Percentiles rank a stretch among this genome's conserved stretches.
phyloP scores from a whole-genome alignment of 2,329 filamentous ascomycete genomes.

The Fusarium sp. region DNA sequence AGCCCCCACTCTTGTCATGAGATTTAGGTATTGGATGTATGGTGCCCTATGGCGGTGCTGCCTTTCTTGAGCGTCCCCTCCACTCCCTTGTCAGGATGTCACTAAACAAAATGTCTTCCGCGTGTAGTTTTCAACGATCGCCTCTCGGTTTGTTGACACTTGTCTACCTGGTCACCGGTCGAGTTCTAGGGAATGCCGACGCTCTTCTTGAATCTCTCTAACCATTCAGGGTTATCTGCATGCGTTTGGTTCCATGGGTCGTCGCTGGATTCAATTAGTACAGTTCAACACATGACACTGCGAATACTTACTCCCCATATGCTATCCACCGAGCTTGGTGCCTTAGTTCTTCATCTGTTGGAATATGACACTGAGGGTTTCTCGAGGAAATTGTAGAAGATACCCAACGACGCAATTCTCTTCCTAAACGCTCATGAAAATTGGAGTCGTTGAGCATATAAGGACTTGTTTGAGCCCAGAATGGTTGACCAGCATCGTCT shows the following conservation, averaged over 20 bases:
- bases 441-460: conserved; percentile 3
- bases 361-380: background rate
- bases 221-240: background rate
- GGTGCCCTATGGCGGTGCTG: no score
- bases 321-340: conserved; percentile 1
- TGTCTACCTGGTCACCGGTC: background rate
- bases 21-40: background rate
- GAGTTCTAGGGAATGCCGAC: background rate
- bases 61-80: background rate
- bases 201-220: background rate
- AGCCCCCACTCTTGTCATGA: background rate
- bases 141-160: background rate
- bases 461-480: background rate
- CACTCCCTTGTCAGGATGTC: no score
- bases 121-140: background rate
- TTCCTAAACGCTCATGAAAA: background rate
- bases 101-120: background rate
- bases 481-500: background rate
- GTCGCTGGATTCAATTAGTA: background rate
- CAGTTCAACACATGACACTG: background rate
- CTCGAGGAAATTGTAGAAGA: background rate
- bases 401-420: background rate
- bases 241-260: background rate
- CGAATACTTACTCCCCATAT: background rate
- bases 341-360: background rate